These are phyloP conservation scores for Cruciata laevipes DNA, from an alignment of 257 asterid genomes.

Conservation along the genomic window DNA sequence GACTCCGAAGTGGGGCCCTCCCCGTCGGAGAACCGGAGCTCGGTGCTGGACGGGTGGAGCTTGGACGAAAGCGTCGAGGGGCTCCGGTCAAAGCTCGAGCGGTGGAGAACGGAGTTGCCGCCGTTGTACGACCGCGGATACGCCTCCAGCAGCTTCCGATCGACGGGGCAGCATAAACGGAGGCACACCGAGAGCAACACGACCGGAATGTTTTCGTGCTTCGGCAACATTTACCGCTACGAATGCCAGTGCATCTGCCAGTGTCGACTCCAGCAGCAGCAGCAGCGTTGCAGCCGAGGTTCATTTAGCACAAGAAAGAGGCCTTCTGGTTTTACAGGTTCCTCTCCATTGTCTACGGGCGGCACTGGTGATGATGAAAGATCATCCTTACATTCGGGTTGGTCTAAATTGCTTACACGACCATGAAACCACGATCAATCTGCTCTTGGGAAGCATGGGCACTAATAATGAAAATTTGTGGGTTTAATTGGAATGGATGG, in stretches of 20 bases:
- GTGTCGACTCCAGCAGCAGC: too few species aligned
- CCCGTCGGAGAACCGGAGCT: constrained; percentile 72
- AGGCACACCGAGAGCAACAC: constrained; percentile 18
- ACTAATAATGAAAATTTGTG: too few species aligned
- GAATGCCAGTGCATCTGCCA: constrained; percentile 87
- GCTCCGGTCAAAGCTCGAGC: constrained; percentile 71
- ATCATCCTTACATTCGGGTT: too few species aligned
- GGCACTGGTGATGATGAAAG: too few species aligned
- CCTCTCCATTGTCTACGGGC: too few species aligned
- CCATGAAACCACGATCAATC: too few species aligned
- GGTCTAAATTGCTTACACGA: too few species aligned
- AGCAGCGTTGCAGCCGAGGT: too few species aligned
- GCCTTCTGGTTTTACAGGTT: too few species aligned
- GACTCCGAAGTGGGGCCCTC: constrained; percentile 88
- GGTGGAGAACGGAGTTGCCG: constrained; percentile 84
- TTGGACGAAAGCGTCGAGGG: constrained; percentile 83
- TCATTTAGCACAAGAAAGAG: too few species aligned
- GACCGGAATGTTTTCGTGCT: constrained; percentile 62
- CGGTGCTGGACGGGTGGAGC: constrained; percentile 88
- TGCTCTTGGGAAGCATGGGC: too few species aligned
- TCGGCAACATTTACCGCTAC: constrained; percentile 59
- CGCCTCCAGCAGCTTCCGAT: constrained; percentile 51
- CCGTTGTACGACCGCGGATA: constrained; percentile 54
- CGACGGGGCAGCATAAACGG: constrained; percentile 33
- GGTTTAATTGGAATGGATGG: too few species aligned